A percentile compares a stretch with the other conserved stretches of the same genome.
These are phyloP conservation scores for Kwoniella dejecticola DNA, from an alignment of 768 basidiomycete species.

Conservation along the genomic window DNA sequence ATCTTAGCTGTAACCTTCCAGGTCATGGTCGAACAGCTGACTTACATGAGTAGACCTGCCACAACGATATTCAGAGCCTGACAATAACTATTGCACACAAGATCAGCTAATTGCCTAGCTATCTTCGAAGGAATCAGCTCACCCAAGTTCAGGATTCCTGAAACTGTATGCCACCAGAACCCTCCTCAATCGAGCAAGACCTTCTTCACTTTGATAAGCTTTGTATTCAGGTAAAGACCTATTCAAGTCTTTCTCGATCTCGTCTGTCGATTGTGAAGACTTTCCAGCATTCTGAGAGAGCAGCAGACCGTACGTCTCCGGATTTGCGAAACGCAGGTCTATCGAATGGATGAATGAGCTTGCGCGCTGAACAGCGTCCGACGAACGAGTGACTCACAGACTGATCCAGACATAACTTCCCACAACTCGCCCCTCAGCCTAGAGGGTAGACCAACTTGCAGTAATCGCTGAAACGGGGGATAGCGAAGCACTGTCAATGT, in stretches of 20 bases:
- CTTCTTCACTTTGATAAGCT: conserved; percentile 88
- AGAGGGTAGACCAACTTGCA: conserved; percentile 95
- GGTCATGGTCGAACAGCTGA: conserved; percentile 1
- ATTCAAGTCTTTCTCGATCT: conserved; percentile 98
- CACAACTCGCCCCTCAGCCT: conserved; percentile 94
- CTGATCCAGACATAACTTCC: conserved; percentile 93
- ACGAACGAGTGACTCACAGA: conserved; percentile 58
- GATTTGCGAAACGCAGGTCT: conserved; percentile 79
- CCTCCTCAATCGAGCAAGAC: conserved; percentile 77
- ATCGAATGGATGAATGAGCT: too few species aligned
- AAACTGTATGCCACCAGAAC: conserved; percentile 95
- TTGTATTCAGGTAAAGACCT: conserved; percentile 94
- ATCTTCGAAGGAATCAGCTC: background rate
- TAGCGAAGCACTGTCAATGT: conserved; percentile 69
- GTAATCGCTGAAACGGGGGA: conserved; percentile 93
- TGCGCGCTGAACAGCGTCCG: too few species aligned
- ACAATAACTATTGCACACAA: conserved; percentile 71
- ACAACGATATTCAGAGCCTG: conserved; percentile 98
- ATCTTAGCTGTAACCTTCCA: background rate
- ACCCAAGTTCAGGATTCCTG: conserved; percentile 69
- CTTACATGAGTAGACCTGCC: conserved; percentile 62
- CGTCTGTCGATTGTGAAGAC: conserved; percentile 86
- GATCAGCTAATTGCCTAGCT: background rate
- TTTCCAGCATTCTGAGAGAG: conserved; percentile 75
- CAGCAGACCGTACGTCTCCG: conserved; percentile 75